Evolutionary conservation across 148 eudicot genomes (phyloP).

Genomic region (Rhododendron vialii): DNA sequence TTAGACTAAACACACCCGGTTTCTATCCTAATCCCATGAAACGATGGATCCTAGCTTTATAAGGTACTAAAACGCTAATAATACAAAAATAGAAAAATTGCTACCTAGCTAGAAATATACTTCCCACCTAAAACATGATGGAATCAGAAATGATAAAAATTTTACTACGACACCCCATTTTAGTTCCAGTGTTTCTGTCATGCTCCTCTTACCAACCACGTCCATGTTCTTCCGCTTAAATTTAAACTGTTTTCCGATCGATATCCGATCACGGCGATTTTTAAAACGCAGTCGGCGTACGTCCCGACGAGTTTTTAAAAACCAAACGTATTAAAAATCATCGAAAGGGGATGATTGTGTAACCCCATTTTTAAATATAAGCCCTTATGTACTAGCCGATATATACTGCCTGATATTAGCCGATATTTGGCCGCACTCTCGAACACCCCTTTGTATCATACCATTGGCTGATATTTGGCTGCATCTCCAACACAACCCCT

Average conservation of each 20-base stretch:
- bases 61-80: neutral
- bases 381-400: neutral
- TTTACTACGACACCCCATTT: slow-evolving; percentile 10
- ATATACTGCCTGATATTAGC: neutral
- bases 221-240: neutral
- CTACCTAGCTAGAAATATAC: slow-evolving; percentile 37
- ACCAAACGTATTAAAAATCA: neutral
- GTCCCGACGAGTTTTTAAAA: neutral
- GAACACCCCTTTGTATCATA: neutral
- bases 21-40: neutral
- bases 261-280: neutral
- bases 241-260: neutral
- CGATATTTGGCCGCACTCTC: neutral
- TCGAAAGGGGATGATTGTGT: neutral
- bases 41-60: neutral
- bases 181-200: slow-evolving; percentile 39
- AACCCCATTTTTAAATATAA: too few species aligned
- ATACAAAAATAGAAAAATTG: slow-evolving; percentile 15
- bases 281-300: neutral
- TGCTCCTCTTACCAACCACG: slow-evolving; percentile 28
- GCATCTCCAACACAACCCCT: neutral
- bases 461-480: neutral
- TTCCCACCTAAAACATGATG: slow-evolving; percentile 40
- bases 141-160: slow-evolving; percentile 1
- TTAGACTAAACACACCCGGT: neutral